Evolutionary conservation across 352 stramenopile genomes (phyloP), one percentile per base, ranked within the genome.

Genomic region (Bremia lactucae): DNA sequence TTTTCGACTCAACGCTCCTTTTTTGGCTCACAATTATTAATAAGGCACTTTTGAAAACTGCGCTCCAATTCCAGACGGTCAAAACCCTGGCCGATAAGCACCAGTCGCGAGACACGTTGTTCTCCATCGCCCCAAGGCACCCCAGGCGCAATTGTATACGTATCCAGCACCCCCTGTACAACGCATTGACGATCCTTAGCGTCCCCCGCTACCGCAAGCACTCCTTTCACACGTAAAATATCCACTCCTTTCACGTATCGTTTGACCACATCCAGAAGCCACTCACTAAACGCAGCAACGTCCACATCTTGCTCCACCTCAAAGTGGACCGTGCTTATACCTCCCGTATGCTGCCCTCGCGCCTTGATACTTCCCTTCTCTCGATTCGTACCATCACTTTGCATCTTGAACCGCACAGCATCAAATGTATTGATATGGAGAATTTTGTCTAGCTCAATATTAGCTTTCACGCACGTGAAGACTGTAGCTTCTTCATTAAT

Each of bases 391-490:
- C 46, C 29, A 21, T 44, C 54, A 33, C 43, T 54, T n/a, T 65
- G 44, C 23, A 45, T 29, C 9, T 55, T 59, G n/a, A 83, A 86
- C 6, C 64, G 62, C 26, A 81, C 62, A 0, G 68, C 71, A 31
- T 88, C 72, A 40, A 88, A 88, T 24, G 75, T 84, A 31, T 82
- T 61, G 13, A 89, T 68, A 31, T 80, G 51, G 22, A 89, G 48
- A 20, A 89, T 81, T 37, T 70, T 46, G 5, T 37, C 33, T 18
- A 89, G 23, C 28, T 71, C 59, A 0, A 89, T 46, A 8, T 74
- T 28, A 6, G 76, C 72, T 18, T 85, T 62, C 23, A 71, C 52
- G 36, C 70, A 80, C 43, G 58, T 39, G 44, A 63, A 57, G n/a
- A 69, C 36, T 9, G 37, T 53, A 0, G 59, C 64, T 34, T 77